Evolutionary conservation across 768 basidiomycete species (phyloP).

Genomic region (Strobilomyces echinocephalus): DNA sequence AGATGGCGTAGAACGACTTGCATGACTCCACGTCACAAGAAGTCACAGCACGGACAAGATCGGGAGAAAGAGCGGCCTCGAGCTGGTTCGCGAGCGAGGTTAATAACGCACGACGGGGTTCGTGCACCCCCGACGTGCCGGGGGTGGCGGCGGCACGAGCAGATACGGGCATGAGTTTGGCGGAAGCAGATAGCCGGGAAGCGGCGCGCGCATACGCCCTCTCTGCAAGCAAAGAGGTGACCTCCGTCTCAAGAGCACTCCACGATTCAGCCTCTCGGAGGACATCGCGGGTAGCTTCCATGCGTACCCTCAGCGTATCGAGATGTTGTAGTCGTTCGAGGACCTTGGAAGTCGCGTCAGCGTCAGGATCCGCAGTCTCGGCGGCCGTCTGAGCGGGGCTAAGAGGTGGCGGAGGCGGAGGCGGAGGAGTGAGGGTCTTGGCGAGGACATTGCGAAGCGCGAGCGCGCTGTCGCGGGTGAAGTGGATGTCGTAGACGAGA

Average conservation of each 20-base stretch:
- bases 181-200: conserved; percentile 86
- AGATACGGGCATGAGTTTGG: conserved; percentile 85
- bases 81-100: conserved; percentile 93
- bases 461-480: conserved; percentile 89
- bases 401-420: conserved; percentile 11
- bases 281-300: conserved; percentile 88
- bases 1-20: conserved; percentile 78
- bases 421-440: conserved; percentile 39
- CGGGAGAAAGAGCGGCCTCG: conserved; percentile 88
- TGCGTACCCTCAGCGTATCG: conserved; percentile 76
- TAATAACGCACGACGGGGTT: conserved; percentile 78
- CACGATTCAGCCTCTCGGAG: conserved; percentile 94
- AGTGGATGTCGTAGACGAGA: conserved; percentile 92
- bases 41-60: conserved; percentile 82
- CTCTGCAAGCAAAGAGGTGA: conserved; percentile 77
- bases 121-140: conserved; percentile 42
- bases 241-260: conserved; percentile 92
- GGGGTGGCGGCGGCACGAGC: conserved; percentile 73
- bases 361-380: conserved; percentile 24
- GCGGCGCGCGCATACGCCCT: conserved; percentile 84
- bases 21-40: conserved; percentile 70
- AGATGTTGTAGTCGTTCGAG: conserved; percentile 76
- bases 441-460: conserved; percentile 66
- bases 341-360: conserved; percentile 53
- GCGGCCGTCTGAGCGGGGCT: background rate